Evolutionary conservation across 1,139 yeast species (phyloP), one percentile per base, ranked within the genome.

Genomic region (Scheffersomyces lignicola): DNA sequence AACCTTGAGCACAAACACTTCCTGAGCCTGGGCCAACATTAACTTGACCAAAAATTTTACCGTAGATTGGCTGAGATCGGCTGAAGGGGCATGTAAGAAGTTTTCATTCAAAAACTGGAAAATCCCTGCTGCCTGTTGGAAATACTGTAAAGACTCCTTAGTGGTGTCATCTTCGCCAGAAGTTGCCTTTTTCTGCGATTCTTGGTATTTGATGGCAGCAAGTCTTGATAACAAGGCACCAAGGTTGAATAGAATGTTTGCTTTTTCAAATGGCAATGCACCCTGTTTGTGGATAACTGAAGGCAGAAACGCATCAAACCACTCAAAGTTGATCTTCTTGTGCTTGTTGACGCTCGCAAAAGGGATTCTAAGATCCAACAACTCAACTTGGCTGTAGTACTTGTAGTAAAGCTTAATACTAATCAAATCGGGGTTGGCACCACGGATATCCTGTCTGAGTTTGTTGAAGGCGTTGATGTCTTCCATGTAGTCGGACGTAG

Each of bases 21-120:
- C 97, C 54, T 89, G 97, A 2, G 94, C 86, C 56, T 92, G 96
- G 0, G 95, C 94, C 39, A 88, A 66, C 78, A 82, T 78, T 40
- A 90, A 58, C 44, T 73, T 74, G 11, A 73, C 59, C 37, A 90
- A 69, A 32, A 87, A 83, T 34, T 71, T 72, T 13, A 87, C 78
- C 1, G 89, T 80, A 21, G 82, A 78, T 33, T 83, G 85, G 38
- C 76, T 70, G 39, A 90, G 63, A 56, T 92, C 98, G 3, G 74
- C 69, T 5, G 92, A 80, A 0, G 97, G 97, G 0, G 97, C 95
- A 62, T 90, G 95, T 30, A 90, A 63, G 55, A 92, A 92, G 59
- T 85, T 86, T 47, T 86, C 92, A 33, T 83, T 73, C 23, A 90
- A 69, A 47, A 78, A 87, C 43, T 76, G 73, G 49, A 76, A 83